Percentiles rank a stretch among this genome's conserved stretches.
These are phyloP conservation scores for Penicillium sp. DNA, from an alignment of 2,329 filamentous ascomycete species.

Conservation along the genomic window DNA sequence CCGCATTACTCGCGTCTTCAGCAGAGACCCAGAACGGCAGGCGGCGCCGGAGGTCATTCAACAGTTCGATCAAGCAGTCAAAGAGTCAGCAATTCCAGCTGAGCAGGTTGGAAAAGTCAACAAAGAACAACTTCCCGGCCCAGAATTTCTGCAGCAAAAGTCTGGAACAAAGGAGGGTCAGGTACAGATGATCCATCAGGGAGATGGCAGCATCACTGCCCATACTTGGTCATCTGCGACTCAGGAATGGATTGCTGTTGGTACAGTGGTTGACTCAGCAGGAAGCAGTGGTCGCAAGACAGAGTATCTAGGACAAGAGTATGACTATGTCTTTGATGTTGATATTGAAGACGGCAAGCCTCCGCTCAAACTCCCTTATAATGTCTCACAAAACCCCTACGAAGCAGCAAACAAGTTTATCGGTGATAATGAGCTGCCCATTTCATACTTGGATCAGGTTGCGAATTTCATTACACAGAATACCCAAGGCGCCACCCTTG, in stretches of 20 bases:
- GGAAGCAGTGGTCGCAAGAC: constrained; percentile 79
- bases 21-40: constrained; percentile 65
- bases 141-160: constrained; percentile 79
- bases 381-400: constrained; percentile 88
- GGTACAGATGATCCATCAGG: constrained; percentile 84
- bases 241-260: constrained; percentile 80
- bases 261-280: constrained; percentile 89
- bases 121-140: constrained; percentile 86
- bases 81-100: constrained; percentile 80
- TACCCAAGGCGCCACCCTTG: constrained; percentile 82
- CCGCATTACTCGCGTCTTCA: constrained; percentile 80
- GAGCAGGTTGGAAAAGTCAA: constrained; percentile 82
- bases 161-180: constrained; percentile 95
- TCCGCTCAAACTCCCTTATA: constrained; percentile 89
- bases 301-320: constrained; percentile 78
- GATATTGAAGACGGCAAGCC: constrained; percentile 95
- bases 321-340: constrained; percentile 95
- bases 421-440: constrained; percentile 80
- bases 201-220: constrained; percentile 77
- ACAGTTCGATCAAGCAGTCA: constrained; percentile 79
- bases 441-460: constrained; percentile 86
- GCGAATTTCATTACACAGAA: constrained; percentile 91
- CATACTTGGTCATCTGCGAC: constrained; percentile 79
- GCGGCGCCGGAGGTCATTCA: constrained; percentile 68
- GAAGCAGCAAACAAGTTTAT: constrained; percentile 90